Base-by-base conservation (phyloP, 768 basidiomycete species). In the Strobilomyces echinocephalus region DNA sequence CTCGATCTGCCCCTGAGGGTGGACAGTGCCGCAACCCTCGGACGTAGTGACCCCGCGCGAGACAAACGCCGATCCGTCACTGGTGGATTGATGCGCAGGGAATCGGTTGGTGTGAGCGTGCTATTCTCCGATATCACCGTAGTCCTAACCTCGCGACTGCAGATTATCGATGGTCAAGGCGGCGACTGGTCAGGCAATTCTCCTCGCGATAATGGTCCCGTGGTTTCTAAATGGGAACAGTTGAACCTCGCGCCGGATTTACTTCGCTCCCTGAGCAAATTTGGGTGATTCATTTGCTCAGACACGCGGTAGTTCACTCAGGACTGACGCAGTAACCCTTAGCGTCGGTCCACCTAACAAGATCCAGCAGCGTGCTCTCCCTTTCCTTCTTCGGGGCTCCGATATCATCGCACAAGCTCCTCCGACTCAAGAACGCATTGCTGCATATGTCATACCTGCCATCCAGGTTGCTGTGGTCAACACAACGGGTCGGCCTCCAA, bases 361-460 rank as follows among this genome's bases (percentile, higher is more conserved):
- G 76, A 97, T 99, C 60, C 97, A 98, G 72, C 93, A 95, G 66
- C 83, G 95, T 45, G 95, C 97, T 42, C 76, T 99, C 46, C 97
- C 97, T 8, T 97, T 97, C 74, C 82, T 99, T 54, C 78, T 98
- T 33, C 83, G 88, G 48, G 95, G 93, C 8, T 83, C 92, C 35
- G 97, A 99, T 63, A 97, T 98, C 65, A 98, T 99, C 63, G 95
- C 95, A 9, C 97, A 99, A 72, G 97, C 95, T 10, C 97, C 97
- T 44, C 95, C 97, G 1, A 98, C 97, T 0, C 95, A 97, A 69
- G 97, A 99, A 69, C 82, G 97, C 43, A 99, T 99, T 62, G 95
- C 95, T 21, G 93, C 95, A 54, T 99, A 99, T 72, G 86, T 93
- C 46, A 93, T 95, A 55, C 93, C 91, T 46, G 89, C 88, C 28